These are phyloP conservation scores for Aspergillus neotritici DNA, from an alignment of 2,329 filamentous ascomycete species.

Conservation along the genomic window DNA sequence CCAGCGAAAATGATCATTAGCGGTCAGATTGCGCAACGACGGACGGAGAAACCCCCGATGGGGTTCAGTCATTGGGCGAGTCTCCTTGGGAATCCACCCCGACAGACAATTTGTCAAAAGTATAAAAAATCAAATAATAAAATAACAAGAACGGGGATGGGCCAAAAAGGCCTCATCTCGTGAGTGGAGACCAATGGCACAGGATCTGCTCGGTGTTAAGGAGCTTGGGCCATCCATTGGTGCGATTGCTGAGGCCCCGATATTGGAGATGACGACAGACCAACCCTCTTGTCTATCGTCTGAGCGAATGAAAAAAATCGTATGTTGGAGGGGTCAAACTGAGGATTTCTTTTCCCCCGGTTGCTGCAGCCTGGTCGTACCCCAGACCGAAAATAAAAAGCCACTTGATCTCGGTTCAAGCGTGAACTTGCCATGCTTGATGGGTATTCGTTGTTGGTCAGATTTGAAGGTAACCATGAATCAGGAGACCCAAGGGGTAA, in stretches of 20 bases:
- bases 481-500: too few species aligned
- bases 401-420: constrained; percentile 18
- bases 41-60: not conserved
- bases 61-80: not conserved
- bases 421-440: constrained; percentile 21
- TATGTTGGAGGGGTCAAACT: too few species aligned
- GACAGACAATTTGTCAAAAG: constrained; percentile 17
- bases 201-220: constrained; percentile 26
- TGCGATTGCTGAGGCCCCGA: constrained; percentile 12
- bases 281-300: not conserved
- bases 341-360: too few species aligned
- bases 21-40: constrained; percentile 10
- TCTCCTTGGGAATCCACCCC: constrained; percentile 11
- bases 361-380: too few species aligned
- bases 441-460: constrained; percentile 28
- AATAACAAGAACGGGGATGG: not conserved
- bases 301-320: too few species aligned
- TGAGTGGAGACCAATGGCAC: constrained; percentile 15
- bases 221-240: constrained; percentile 30
- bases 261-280: constrained; percentile 17
- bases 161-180: too few species aligned
- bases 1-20: constrained; percentile 5
- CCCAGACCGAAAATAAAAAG: too few species aligned
- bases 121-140: constrained; percentile 4
- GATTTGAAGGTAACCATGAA: constrained; percentile 8